A percentile compares a stretch with the other conserved stretches of the same genome.
These are phyloP conservation scores for Daphne laureola DNA, from an alignment of 441 rosid genomes.

Conservation along the genomic window DNA sequence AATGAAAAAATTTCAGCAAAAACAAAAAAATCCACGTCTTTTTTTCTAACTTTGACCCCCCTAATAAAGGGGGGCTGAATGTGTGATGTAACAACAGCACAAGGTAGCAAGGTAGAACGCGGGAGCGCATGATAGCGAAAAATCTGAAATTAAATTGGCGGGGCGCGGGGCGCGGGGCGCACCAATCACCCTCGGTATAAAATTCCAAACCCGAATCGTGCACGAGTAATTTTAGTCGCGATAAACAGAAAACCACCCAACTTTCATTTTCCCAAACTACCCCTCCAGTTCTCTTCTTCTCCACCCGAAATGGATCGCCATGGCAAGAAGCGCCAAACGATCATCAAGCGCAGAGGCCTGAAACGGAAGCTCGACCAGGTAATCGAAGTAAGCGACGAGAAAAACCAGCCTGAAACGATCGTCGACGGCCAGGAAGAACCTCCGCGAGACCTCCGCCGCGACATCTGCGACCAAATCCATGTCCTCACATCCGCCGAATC, in stretches of 20 bases:
- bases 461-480: constrained; percentile 31
- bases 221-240: not conserved
- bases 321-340: constrained; percentile 21
- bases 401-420: constrained; percentile 19
- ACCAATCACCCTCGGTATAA: not conserved
- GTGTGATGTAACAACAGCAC: too few species aligned
- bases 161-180: not conserved
- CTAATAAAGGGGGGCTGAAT: too few species aligned
- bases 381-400: constrained; percentile 14
- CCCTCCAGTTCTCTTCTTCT: constrained; percentile 1
- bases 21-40: too few species aligned
- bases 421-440: constrained; percentile 15
- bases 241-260: not conserved
- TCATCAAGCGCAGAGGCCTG: constrained; percentile 41
- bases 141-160: not conserved
- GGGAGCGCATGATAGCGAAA: not conserved
- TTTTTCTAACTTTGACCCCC: too few species aligned
- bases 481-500: constrained; percentile 31
- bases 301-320: constrained; percentile 32
- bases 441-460: constrained; percentile 27
- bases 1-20: too few species aligned
- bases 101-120: not conserved
- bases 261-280: not conserved
- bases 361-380: constrained; percentile 61
- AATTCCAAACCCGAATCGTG: not conserved